Conservation (phyloP, 164 flowering plant species). For the Vitis cinerea region DNA sequence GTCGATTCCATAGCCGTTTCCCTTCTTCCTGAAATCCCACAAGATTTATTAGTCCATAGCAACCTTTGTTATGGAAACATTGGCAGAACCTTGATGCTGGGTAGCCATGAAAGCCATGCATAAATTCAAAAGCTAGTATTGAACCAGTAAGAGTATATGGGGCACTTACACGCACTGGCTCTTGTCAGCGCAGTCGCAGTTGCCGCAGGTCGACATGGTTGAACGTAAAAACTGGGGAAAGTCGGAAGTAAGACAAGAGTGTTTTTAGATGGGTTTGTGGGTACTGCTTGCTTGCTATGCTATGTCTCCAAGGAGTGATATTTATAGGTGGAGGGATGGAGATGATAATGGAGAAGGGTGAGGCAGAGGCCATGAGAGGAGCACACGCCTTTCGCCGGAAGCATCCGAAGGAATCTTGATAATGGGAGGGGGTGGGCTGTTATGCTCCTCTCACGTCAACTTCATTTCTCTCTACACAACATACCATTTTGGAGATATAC, state of each 20-base stretch:
- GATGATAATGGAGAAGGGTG: not conserved
- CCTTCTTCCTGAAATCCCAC: conserved; percentile 61
- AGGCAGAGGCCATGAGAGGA: conserved; percentile 18
- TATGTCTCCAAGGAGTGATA: conserved; percentile 5
- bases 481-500: not conserved
- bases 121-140: too few species aligned
- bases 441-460: conserved; percentile 48
- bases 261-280: not conserved
- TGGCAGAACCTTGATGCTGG: not conserved
- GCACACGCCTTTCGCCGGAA: conserved; percentile 34
- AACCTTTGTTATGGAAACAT: not conserved
- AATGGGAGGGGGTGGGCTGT: conserved; percentile 24
- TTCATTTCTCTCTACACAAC: conserved; percentile 18
- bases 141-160: too few species aligned
- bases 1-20: conserved; percentile 41
- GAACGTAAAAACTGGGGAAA: not conserved
- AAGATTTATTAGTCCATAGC: not conserved
- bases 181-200: conserved; percentile 84
- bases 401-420: conserved; percentile 35
- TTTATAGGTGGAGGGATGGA: conserved; percentile 24
- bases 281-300: not conserved
- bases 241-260: not conserved
- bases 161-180: conserved; percentile 58
- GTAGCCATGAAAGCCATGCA: too few species aligned
- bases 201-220: conserved; percentile 69